Evolutionary conservation across 192 early-diverging fungal genomes (phyloP), one percentile per base, ranked within the genome.

Genomic region (Chytriomyces sp.): DNA sequence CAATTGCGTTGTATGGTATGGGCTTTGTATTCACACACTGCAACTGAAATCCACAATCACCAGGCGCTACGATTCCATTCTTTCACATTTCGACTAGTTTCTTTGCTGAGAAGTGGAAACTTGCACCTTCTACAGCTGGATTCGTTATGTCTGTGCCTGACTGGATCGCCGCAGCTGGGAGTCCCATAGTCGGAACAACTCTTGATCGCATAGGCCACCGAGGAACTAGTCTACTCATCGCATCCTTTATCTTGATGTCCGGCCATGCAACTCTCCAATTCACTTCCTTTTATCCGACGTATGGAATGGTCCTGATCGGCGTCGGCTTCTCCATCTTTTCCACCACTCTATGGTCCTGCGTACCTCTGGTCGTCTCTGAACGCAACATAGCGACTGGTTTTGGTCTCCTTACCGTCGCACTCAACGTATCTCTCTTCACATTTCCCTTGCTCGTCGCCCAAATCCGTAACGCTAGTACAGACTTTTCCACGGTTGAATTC

Each of bases 331-430:
- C 85, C 33, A 44, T 86, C 17, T 90, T 88, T 72, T 86, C 85
- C 3, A 70, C 81, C 3, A 84, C 86, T 3, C 39, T 91, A 10
- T 91, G 89, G 89, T 88, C 88, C 2, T 88, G 87, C 73, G 84
- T 91, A n/a, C 85, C 89, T 0, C 77, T 86, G 12, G 63, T 91
- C 19, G 89, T 88, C 31, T 73, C 78, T 25, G 63, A 72, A 30
- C 78, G 87, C 60, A 84, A 91, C 70, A 84, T 91, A n/a, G 89
- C 85, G 5, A 89, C 88, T 0, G 88, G 89, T 0, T 91, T 90
- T 58, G 89, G 89, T 12, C 59, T 90, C 6, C 60, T 88, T 2
- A 81, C 88, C 1, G 82, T 87, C 12, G 85, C 86, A 10, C 74
- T 91, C 33, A 91, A 91, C 55, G 62, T 86, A 31, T 80, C 80